Evolutionary conservation across 1,284 basidiomycete species (phyloP).

Genomic region (Austroboletus niveus): DNA sequence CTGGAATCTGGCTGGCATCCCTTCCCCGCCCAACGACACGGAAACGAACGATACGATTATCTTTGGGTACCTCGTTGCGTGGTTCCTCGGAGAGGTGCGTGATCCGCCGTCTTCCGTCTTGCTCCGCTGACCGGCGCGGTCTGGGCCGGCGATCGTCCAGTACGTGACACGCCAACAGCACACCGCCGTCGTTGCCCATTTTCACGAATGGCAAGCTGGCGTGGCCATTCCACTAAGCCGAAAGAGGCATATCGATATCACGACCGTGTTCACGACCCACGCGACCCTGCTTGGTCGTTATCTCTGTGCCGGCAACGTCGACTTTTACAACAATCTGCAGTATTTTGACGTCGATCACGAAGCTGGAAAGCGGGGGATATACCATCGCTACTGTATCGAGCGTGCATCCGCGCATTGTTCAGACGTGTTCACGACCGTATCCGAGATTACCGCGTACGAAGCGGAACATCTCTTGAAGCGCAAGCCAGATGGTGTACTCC

Average conservation of each 20-base stretch:
- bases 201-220: conserved; percentile 99
- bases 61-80: conserved; percentile 99
- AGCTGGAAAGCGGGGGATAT: conserved; percentile 96
- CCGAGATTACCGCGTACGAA: conserved; percentile 97
- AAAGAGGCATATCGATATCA: conserved; percentile 96
- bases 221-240: conserved; percentile 95
- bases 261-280: conserved; percentile 97
- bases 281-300: conserved; percentile 98
- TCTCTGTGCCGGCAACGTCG: conserved; percentile 94
- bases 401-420: conserved; percentile 92
- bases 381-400: conserved; percentile 93
- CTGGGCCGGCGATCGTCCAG: conserved; percentile 37
- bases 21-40: conserved; percentile 91
- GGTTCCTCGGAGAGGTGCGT: conserved; percentile 96
- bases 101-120: conserved; percentile 9
- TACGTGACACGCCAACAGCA: conserved; percentile 78
- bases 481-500: conserved; percentile 97
- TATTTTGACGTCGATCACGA: conserved; percentile 99
- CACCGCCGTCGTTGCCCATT: conserved; percentile 92
- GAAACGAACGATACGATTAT: conserved; percentile 99
- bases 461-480: conserved; percentile 94
- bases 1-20: conserved; percentile 97
- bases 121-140: conserved; percentile 9
- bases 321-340: conserved; percentile 99
- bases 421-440: conserved; percentile 98